Percentiles rank a stretch among this genome's conserved stretches.
phyloP scores from a whole-genome alignment of 352 stramenopile genomes.

The Stramenopiles sp. region DNA sequence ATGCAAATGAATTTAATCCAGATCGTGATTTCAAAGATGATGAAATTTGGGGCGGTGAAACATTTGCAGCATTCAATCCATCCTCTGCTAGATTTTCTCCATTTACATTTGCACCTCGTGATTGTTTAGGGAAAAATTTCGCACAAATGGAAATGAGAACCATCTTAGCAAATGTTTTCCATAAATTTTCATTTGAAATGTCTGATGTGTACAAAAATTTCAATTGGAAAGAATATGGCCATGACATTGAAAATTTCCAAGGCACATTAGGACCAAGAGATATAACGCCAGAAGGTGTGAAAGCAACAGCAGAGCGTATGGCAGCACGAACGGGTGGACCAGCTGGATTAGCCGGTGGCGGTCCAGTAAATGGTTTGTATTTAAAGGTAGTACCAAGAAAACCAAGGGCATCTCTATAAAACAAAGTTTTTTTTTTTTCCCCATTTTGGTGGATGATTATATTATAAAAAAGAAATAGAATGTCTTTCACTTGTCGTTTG shows the following conservation, averaged over 20 bases:
- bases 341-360: too few species aligned
- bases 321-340: background rate
- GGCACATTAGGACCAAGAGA: background rate
- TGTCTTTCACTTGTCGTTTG: too few species aligned
- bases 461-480: too few species aligned
- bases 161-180: background rate
- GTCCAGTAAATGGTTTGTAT: too few species aligned
- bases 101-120: background rate
- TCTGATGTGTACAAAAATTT: background rate
- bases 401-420: too few species aligned
- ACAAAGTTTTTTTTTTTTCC: too few species aligned
- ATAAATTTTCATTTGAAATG: background rate
- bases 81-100: background rate
- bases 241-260: background rate
- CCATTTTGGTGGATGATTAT: too few species aligned
- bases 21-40: background rate
- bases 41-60: background rate
- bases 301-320: background rate
- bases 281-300: background rate
- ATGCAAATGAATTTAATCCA: background rate
- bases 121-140: background rate
- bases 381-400: too few species aligned
- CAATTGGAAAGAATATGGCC: background rate
- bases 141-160: background rate
- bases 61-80: background rate